phyloP scores from a whole-genome alignment of 2,329 filamentous ascomycete genomes.

The Volutella citrinella region DNA sequence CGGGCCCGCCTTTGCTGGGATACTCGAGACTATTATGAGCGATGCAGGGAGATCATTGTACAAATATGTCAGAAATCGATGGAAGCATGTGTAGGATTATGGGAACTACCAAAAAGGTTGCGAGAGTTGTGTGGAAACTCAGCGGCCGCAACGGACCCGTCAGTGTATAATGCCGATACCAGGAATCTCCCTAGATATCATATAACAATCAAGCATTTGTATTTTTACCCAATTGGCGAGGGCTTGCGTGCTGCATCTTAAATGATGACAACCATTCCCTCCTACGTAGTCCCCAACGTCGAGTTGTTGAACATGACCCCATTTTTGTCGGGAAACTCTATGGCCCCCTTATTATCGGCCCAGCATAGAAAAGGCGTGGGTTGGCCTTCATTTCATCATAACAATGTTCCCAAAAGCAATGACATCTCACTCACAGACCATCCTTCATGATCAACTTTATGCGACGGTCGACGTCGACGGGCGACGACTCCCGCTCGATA shows the following conservation, averaged over 20 bases:
- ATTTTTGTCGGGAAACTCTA: no score
- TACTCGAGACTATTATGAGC: constrained; percentile 4
- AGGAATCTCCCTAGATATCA: constrained; percentile 16
- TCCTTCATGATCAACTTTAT: constrained; percentile 13
- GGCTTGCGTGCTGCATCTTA: background rate
- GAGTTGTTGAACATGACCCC: no score
- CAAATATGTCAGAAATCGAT: constrained; percentile 16
- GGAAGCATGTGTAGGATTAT: constrained; percentile 24
- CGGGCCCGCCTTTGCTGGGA: background rate
- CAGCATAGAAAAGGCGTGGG: no score
- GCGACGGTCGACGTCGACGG: constrained; percentile 21
- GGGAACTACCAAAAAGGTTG: constrained; percentile 10
- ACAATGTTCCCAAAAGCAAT: no score
- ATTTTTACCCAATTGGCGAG: constrained; percentile 11
- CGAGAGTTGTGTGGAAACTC: constrained; percentile 14
- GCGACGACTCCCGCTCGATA: constrained; percentile 18
- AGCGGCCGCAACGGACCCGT: no score
- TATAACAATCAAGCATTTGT: constrained; percentile 12
- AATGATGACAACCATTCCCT: background rate
- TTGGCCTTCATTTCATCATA: no score
- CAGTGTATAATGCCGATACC: constrained; percentile 23
- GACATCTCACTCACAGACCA: no score
- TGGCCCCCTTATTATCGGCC: no score
- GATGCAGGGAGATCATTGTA: constrained; percentile 18
- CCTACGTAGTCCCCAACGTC: no score